phyloP scores from a whole-genome alignment of 352 stramenopile genomes.

The Globisporangium okanoganense region DNA sequence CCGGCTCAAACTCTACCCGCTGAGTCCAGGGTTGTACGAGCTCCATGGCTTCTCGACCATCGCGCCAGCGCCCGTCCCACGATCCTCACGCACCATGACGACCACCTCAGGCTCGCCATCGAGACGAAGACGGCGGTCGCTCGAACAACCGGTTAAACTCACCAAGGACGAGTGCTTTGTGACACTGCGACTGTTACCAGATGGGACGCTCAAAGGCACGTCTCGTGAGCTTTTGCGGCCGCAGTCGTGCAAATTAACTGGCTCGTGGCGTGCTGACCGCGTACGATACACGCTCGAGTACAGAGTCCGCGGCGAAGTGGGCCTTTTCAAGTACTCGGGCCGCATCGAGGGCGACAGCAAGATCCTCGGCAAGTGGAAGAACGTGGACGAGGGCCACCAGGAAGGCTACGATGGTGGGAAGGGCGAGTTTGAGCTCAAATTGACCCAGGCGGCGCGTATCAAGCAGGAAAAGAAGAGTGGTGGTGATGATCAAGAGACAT shows the following conservation, averaged over 20 bases:
- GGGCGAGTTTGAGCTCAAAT: slow-evolving; percentile 52
- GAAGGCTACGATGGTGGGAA: slow-evolving; percentile 49
- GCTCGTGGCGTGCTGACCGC: slow-evolving; percentile 51
- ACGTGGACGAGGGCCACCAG: slow-evolving; percentile 47
- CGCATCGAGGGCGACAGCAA: slow-evolving; percentile 29
- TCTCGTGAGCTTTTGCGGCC: slow-evolving; percentile 61
- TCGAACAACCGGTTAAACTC: slow-evolving; percentile 2
- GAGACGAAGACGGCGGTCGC: not conserved
- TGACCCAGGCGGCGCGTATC: slow-evolving; percentile 24
- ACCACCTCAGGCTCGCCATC: not conserved
- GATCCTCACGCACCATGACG: slow-evolving; percentile 15
- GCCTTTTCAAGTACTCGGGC: slow-evolving; percentile 57
- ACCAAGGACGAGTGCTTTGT: slow-evolving; percentile 61
- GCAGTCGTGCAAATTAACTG: slow-evolving; percentile 44
- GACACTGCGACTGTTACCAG: slow-evolving; percentile 49
- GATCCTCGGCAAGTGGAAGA: slow-evolving; percentile 52
- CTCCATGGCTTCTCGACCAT: slow-evolving; percentile 60
- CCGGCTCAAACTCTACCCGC: slow-evolving; percentile 30
- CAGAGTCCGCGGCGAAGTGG: slow-evolving; percentile 56
- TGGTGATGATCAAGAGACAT: not conserved
- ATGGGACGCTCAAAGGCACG: slow-evolving; percentile 44
- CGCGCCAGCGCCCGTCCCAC: slow-evolving; percentile 15
- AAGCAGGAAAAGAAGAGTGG: not conserved
- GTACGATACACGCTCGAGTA: slow-evolving; percentile 63
- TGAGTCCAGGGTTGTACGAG: slow-evolving; percentile 56